Percentiles rank a stretch among this genome's conserved stretches.
These are phyloP conservation scores for Tulasnella sp. DNA, from an alignment of 768 basidiomycete species.

Conservation along the genomic window DNA sequence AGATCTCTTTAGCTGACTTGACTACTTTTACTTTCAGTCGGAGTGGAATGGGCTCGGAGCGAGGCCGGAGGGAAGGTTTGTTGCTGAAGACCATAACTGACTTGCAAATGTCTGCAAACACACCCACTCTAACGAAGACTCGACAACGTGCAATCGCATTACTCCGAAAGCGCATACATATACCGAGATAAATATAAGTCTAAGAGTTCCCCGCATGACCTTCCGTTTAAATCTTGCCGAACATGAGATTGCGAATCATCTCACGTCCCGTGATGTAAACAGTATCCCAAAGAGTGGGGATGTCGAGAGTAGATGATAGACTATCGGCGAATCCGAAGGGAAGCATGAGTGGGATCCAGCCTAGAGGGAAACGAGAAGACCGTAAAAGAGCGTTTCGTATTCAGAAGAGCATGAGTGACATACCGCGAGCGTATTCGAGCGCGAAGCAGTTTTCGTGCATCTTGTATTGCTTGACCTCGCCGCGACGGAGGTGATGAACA, in stretches of 20 bases:
- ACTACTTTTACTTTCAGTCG: too few relatives aligned
- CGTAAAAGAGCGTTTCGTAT: not conserved
- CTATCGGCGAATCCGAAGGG: conserved; percentile 87
- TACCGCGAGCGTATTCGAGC: conserved; percentile 87
- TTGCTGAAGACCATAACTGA: too few relatives aligned
- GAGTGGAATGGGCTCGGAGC: too few relatives aligned
- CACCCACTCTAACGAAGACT: not conserved
- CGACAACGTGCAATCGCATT: not conserved
- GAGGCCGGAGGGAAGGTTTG: too few relatives aligned
- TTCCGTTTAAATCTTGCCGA: conserved; percentile 65
- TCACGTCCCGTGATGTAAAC: conserved; percentile 67
- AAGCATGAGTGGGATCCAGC: conserved; percentile 96
- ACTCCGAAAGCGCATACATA: not conserved
- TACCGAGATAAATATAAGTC: not conserved
- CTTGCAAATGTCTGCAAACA: not conserved
- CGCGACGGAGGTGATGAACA: conserved; percentile 74
- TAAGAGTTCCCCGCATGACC: not conserved
- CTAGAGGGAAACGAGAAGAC: conserved; percentile 32
- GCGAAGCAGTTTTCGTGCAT: conserved; percentile 96
- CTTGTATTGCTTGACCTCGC: conserved; percentile 90
- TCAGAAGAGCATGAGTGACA: conserved; percentile 17
- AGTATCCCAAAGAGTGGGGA: conserved; percentile 71
- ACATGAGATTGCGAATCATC: conserved; percentile 67
- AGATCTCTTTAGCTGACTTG: too few relatives aligned
- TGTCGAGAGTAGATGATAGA: conserved; percentile 79